Percentiles rank a stretch among this genome's conserved stretches.
phyloP scores from a whole-genome alignment of 257 asterid species.

The Ajuga chamaepitys region DNA sequence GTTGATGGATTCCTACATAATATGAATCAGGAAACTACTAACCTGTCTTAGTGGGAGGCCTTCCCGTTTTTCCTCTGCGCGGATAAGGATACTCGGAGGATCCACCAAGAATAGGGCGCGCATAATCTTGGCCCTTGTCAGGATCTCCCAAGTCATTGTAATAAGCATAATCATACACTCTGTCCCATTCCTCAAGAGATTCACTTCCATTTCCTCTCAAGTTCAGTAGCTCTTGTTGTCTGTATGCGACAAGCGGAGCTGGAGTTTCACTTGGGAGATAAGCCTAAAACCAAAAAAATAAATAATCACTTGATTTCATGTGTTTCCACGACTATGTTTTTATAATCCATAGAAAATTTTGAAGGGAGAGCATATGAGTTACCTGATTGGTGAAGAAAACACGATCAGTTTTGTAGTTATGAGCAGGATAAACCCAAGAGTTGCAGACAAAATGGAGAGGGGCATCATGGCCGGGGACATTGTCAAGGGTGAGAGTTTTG shows the following conservation, averaged over 20 bases:
- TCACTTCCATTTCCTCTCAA: slow-evolving; percentile 39
- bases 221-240: slow-evolving; percentile 29
- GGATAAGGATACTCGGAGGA: slow-evolving; percentile 44
- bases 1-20: not conserved
- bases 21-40: not conserved
- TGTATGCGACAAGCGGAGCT: slow-evolving; percentile 26
- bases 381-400: slow-evolving; percentile 41
- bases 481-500: slow-evolving; percentile 40
- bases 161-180: slow-evolving; percentile 45
- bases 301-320: too few species aligned
- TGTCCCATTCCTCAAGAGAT: slow-evolving; percentile 42
- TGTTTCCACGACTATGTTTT: too few species aligned
- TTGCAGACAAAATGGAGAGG: slow-evolving; percentile 45
- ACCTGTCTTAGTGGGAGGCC: slow-evolving; percentile 58
- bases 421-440: slow-evolving; percentile 45
- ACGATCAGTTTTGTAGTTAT: slow-evolving; percentile 26
- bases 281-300: not conserved
- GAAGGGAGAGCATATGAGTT: too few species aligned
- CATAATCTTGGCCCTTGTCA: slow-evolving; percentile 25
- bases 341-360: too few species aligned
- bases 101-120: slow-evolving; percentile 37
- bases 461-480: slow-evolving; percentile 35
- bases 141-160: slow-evolving; percentile 48
- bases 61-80: slow-evolving; percentile 71
- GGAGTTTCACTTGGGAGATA: slow-evolving; percentile 33